phyloP scores from a whole-genome alignment of 2,329 filamentous ascomycete species.

The Knoxdaviesia proteae region DNA sequence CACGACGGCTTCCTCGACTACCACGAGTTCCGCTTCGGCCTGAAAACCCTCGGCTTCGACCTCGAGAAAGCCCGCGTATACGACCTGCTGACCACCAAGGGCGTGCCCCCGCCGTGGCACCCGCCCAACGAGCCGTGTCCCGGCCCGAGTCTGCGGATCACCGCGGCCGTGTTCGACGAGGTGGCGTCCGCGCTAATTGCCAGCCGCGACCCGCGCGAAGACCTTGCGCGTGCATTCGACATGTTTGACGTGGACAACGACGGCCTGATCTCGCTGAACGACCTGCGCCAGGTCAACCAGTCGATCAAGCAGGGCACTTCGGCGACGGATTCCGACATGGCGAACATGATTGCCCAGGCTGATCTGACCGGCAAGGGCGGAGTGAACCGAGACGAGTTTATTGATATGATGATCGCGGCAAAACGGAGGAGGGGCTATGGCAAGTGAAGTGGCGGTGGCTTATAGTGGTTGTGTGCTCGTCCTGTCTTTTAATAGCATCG shows the following conservation, averaged over 20 bases:
- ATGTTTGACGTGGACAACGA: constrained; percentile 89
- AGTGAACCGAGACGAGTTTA: constrained; percentile 48
- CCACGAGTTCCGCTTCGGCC: constrained; percentile 91
- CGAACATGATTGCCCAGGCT: constrained; percentile 96
- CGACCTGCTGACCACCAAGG: constrained; percentile 60
- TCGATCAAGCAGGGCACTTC: constrained; percentile 66
- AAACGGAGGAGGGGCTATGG: constrained; percentile 6
- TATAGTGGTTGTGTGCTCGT: not conserved
- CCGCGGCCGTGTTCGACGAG: constrained; percentile 49
- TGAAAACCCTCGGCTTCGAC: constrained; percentile 89
- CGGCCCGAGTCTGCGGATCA: constrained; percentile 48
- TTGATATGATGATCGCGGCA: constrained; percentile 30
- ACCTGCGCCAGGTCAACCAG: constrained; percentile 68
- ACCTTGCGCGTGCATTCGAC: constrained; percentile 77
- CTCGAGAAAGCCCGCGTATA: constrained; percentile 72
- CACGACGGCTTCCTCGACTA: constrained; percentile 70
- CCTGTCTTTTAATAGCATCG: too few species aligned
- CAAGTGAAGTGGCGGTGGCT: not conserved
- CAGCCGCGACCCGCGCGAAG: constrained; percentile 68
- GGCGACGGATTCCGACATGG: constrained; percentile 77
- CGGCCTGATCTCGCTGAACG: constrained; percentile 73
- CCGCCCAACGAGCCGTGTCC: constrained; percentile 30
- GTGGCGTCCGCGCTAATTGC: constrained; percentile 65
- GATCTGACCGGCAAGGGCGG: constrained; percentile 83
- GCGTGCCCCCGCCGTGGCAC: constrained; percentile 44